Conservation (phyloP, 805 yeast genomes). For the Ogataea pini region DNA sequence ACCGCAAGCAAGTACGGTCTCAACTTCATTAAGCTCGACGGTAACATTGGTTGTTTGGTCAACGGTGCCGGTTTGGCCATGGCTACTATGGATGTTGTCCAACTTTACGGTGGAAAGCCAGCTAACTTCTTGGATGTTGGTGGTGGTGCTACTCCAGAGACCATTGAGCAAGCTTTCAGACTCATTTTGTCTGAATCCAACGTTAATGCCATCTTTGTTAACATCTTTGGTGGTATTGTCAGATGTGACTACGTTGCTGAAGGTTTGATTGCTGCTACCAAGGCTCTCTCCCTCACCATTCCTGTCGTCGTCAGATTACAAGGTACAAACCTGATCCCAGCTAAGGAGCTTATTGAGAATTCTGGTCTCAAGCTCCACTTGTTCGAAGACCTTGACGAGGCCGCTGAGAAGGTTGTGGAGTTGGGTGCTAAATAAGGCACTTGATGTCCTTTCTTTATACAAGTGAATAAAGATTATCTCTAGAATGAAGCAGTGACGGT, state of each 20-base stretch:
- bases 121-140: constrained; percentile 99
- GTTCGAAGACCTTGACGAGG: constrained; percentile 91
- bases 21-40: constrained; percentile 96
- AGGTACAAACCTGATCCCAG: constrained; percentile 93
- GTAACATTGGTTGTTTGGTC: constrained; percentile 97
- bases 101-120: constrained; percentile 97
- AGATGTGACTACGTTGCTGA: constrained; percentile 98
- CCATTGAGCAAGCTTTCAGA: constrained; percentile 95
- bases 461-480: neutral
- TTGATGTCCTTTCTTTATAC: neutral
- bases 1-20: constrained; percentile 87
- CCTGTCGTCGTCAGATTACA: constrained; percentile 98
- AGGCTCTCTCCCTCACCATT: constrained; percentile 82
- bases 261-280: constrained; percentile 94
- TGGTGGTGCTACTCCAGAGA: constrained; percentile 99
- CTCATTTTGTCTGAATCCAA: constrained; percentile 85
- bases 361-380: constrained; percentile 93
- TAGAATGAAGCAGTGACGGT: neutral
- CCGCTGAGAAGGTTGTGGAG: constrained; percentile 92
- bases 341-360: constrained; percentile 79
- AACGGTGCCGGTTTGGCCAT: constrained; percentile 99
- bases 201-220: constrained; percentile 94
- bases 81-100: constrained; percentile 99
- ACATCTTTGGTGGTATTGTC: constrained; percentile 99
- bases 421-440: constrained; percentile 40